Conservation (phyloP, 768 basidiomycete genomes). For the Rhodocollybia butyracea region DNA sequence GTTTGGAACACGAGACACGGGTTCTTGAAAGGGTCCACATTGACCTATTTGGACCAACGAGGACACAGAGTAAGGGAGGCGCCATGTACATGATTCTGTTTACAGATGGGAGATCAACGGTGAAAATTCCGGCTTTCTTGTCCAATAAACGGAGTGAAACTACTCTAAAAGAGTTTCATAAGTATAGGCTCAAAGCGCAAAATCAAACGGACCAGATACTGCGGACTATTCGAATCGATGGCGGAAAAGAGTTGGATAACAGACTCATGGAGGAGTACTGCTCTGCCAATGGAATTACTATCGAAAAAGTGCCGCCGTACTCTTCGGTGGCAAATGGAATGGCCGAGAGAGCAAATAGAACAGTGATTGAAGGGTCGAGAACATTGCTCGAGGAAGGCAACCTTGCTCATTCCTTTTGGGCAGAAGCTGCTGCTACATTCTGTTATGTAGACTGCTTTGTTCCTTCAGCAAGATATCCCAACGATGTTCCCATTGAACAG, state of each 20-base stretch:
- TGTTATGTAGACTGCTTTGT: neutral
- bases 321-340: slow-evolving; percentile 24
- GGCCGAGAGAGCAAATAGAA: slow-evolving; percentile 18
- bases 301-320: slow-evolving; percentile 15
- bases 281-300: slow-evolving; percentile 18
- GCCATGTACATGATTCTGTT: slow-evolving; percentile 21
- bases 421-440: neutral
- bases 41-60: slow-evolving; percentile 23
- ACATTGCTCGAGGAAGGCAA: neutral
- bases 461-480: neutral
- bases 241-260: slow-evolving; percentile 26
- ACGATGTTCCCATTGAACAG: neutral
- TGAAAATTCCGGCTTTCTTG: slow-evolving; percentile 17
- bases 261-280: slow-evolving; percentile 16
- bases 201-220: slow-evolving; percentile 14
- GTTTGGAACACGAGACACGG: slow-evolving; percentile 12
- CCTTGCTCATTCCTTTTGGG: neutral
- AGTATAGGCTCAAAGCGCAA: slow-evolving; percentile 13
- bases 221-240: slow-evolving; percentile 16
- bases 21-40: slow-evolving; percentile 16
- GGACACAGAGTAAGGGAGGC: slow-evolving; percentile 13
- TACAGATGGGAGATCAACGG: slow-evolving; percentile 17
- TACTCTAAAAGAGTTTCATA: slow-evolving; percentile 14
- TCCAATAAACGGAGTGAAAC: slow-evolving; percentile 18
- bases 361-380: slow-evolving; percentile 16